A percentile compares a stretch with the other conserved stretches of the same genome.
Conservation (phyloP, 805 yeast genomes). For the Dipodascus geniculatus region DNA sequence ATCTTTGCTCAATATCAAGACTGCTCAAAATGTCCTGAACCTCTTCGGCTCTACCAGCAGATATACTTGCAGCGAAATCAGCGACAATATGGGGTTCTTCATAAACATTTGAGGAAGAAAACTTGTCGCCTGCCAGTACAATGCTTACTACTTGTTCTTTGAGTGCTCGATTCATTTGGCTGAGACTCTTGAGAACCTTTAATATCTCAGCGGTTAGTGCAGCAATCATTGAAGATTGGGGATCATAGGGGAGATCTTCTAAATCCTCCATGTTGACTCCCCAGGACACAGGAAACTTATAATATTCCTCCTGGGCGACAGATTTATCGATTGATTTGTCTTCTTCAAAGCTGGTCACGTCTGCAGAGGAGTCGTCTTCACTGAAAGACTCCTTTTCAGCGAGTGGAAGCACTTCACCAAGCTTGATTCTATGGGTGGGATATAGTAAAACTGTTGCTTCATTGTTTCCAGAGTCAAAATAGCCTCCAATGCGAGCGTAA, state of each 20-base stretch:
- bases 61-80: conserved; percentile 81
- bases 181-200: conserved; percentile 54
- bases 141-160: conserved; percentile 58
- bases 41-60: conserved; percentile 63
- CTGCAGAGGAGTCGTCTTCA: background rate
- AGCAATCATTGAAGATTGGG: conserved; percentile 60
- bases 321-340: background rate
- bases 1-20: conserved; percentile 60
- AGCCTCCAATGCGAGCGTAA: conserved; percentile 47
- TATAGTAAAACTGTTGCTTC: background rate
- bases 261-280: conserved; percentile 28
- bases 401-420: background rate
- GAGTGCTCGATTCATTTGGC: conserved; percentile 47
- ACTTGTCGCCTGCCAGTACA: conserved; percentile 24
- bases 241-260: conserved; percentile 63
- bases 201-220: conserved; percentile 54
- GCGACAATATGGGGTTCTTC: conserved; percentile 68
- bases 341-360: background rate
- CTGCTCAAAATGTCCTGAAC: conserved; percentile 71
- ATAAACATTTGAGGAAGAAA: conserved; percentile 35
- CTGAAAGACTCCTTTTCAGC: too few species aligned
- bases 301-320: conserved; percentile 1
- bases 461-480: background rate
- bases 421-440: conserved; percentile 1
- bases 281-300: conserved; percentile 20